A percentile compares a stretch with the other conserved stretches of the same genome.
Evolutionary conservation across 768 basidiomycete genomes (phyloP).

Genomic region (Multifurca ochricompacta): DNA sequence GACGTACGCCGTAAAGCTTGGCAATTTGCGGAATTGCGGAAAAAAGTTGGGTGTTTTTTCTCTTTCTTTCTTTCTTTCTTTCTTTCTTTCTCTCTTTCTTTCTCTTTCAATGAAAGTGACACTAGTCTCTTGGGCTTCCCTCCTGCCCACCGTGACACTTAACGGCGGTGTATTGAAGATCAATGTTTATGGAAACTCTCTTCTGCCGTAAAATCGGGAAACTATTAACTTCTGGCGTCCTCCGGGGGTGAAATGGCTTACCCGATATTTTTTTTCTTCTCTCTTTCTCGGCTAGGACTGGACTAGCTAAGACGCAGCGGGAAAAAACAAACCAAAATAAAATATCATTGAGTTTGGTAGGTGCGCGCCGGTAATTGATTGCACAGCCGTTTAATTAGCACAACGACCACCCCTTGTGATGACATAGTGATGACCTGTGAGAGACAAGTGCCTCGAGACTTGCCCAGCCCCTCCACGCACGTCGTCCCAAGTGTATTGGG

Average conservation of each 20-base stretch:
- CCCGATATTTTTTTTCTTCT: constrained; percentile 3
- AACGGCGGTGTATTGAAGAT: constrained; percentile 16
- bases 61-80: constrained; percentile 1
- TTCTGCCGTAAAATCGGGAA: constrained; percentile 13
- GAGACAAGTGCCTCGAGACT: constrained; percentile 7
- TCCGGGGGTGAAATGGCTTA: constrained; percentile 13
- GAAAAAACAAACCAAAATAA: not conserved
- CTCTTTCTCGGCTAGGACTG: not conserved
- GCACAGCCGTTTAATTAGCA: constrained; percentile 2
- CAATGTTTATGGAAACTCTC: constrained; percentile 2
- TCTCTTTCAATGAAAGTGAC: too few species aligned
- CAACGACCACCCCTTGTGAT: not conserved
- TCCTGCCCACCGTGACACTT: not conserved
- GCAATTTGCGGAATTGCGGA: too few species aligned
- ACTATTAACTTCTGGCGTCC: constrained; percentile 13
- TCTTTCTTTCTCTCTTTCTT: not conserved
- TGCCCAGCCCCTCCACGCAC: constrained; percentile 14
- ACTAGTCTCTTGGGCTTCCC: not conserved
- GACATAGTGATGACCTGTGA: constrained; percentile 11
- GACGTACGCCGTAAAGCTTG: constrained; percentile 19
- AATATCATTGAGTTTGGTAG: constrained; percentile 7
- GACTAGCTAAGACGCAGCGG: not conserved
- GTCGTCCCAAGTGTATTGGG: constrained; percentile 1
- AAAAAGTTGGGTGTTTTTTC: not conserved
- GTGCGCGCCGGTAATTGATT: not conserved